phyloP scores from a whole-genome alignment of 2,329 filamentous ascomycete genomes.

The Colletotrichum godetiae region DNA sequence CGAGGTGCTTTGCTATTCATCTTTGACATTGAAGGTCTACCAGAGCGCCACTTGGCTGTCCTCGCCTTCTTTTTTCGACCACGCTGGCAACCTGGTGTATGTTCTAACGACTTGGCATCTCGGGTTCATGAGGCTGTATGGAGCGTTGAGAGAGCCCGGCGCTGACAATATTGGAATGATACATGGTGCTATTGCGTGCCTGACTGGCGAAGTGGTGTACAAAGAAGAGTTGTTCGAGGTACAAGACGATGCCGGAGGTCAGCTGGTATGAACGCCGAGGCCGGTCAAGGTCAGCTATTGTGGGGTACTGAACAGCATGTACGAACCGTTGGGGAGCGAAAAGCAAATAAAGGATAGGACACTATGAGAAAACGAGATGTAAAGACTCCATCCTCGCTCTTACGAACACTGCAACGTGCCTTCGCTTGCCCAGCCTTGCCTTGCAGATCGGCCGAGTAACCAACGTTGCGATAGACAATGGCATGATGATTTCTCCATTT shows the following conservation, averaged over 20 bases:
- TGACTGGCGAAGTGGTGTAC: slow-evolving; percentile 19
- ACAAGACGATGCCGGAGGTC: background rate
- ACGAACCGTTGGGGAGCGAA: background rate
- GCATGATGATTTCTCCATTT: background rate
- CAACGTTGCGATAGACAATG: background rate
- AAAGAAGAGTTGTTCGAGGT: background rate
- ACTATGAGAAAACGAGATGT: slow-evolving; percentile 14
- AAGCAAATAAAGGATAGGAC: slow-evolving; percentile 7
- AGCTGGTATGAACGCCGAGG: background rate
- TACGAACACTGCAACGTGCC: background rate
- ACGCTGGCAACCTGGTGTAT: background rate
- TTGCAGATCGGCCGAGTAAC: slow-evolving; percentile 24
- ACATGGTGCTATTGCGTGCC: slow-evolving; percentile 6
- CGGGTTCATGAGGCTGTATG: background rate
- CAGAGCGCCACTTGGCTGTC: slow-evolving; percentile 14
- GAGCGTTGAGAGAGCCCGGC: background rate
- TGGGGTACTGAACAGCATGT: slow-evolving; percentile 10
- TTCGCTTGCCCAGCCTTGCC: slow-evolving; percentile 9
- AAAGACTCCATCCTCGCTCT: background rate
- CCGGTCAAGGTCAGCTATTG: background rate
- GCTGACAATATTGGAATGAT: slow-evolving; percentile 17
- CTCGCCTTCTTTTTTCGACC: background rate
- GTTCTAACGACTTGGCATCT: slow-evolving; percentile 4
- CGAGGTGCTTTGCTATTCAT: background rate
- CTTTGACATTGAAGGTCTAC: background rate